These are phyloP conservation scores for Calonectria hongkongensis DNA, from an alignment of 2,329 filamentous ascomycete genomes.

Conservation along the genomic window DNA sequence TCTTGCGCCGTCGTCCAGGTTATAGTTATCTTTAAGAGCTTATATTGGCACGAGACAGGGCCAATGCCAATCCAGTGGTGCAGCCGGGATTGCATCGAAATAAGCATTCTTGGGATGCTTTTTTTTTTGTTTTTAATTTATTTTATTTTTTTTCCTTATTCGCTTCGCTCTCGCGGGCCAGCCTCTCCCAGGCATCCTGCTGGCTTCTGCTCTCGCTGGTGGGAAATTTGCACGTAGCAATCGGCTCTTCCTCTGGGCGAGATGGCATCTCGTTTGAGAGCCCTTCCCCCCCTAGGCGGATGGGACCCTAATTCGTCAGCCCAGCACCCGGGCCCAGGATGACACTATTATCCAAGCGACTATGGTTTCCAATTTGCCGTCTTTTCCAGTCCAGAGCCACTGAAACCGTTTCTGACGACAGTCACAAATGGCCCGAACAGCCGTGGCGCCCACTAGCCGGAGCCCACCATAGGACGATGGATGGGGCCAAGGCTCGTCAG, in stretches of 20 bases:
- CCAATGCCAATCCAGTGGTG: conserved; percentile 1
- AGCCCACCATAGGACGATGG: conserved; percentile 1
- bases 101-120: conserved; percentile 13
- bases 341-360: conserved; percentile 24
- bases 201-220: neutral
- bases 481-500: neutral
- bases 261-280: conserved; percentile 18
- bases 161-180: conserved; percentile 5
- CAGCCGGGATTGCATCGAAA: conserved; percentile 18
- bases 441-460: conserved; percentile 15
- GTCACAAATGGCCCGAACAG: conserved; percentile 15
- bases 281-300: conserved; percentile 4
- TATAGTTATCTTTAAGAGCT: conserved; percentile 25
- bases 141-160: neutral
- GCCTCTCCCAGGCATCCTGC: neutral
- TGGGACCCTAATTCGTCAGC: conserved; percentile 24
- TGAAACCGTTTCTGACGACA: conserved; percentile 23
- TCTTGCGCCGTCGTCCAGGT: conserved; percentile 20
- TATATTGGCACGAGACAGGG: conserved; percentile 2
- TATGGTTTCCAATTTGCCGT: conserved; percentile 26
- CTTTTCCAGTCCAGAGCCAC: conserved; percentile 22
- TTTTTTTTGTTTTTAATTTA: neutral
- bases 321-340: conserved; percentile 18
- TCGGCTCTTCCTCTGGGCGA: conserved; percentile 6
- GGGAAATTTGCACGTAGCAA: conserved; percentile 21